Evolutionary conservation across 129 eudicot species (phyloP), one percentile per base, ranked within the genome.

Genomic region (Daucus carota): DNA sequence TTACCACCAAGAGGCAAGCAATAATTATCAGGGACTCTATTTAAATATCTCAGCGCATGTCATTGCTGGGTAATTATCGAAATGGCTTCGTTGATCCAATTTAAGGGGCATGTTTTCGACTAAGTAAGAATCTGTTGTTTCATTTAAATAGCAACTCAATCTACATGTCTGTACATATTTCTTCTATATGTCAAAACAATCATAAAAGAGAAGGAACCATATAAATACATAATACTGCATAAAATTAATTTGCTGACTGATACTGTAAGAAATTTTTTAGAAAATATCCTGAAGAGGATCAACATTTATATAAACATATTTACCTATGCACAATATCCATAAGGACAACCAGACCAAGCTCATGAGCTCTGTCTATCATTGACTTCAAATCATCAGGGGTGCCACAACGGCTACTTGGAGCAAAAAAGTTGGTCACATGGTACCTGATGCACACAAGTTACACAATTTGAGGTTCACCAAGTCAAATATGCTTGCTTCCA

Each of bases 251-350:
- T 26, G 42, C 14, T 31, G n/a, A 10, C 47, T 4, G 60, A 4
- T 34, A 48, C 15, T 50, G 34, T 26, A 9, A 57, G 20, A 70
- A 14, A 20, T 26, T 17, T 54, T 70, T 40, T 32, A 40, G 20
- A 22, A 41, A 70, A 70, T 38, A 38, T 20, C 46, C 44, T 68
- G 73, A 38, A 40, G 14, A 14, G 34, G 32, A 22, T 9, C 6
- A 68, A 29, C 12, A 68, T 68, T 4, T 68, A 17, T 18, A 68
- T 36, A 40, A 24, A 59, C 50, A 54, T 26, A 57, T 57, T 72
- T 79, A 94, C 99, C 99, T 95, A 84, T 95, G 99, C 74, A 95
- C 99, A 33, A 95, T 89, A 88, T 95, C 99, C 99, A 95, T 95
- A 67, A 95, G 97, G 77, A 95, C 99, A 82, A 91, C 85, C 74